Percentiles rank a stretch among this genome's conserved stretches.
phyloP scores from a whole-genome alignment of 2,329 filamentous ascomycete genomes.

The Grosmannia clavigera region DNA sequence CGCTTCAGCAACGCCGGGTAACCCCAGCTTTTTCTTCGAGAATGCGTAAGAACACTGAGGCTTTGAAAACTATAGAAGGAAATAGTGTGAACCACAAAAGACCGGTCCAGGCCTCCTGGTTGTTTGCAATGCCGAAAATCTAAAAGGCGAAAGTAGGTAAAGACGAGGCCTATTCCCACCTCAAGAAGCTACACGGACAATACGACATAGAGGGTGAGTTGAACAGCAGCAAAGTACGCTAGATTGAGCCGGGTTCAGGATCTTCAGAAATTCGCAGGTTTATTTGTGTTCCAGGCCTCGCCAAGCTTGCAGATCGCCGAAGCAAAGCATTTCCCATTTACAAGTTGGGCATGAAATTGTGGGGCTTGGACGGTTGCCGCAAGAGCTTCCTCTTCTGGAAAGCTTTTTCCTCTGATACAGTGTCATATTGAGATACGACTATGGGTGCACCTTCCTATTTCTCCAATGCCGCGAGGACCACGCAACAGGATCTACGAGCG shows the following conservation, averaged over 20 bases:
- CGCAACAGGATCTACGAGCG: too few relatives aligned
- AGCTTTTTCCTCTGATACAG: background rate
- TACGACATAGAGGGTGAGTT: background rate
- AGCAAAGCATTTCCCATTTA: background rate
- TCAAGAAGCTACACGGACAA: too few relatives aligned
- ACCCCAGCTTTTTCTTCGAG: conserved; percentile 15
- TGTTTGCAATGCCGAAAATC: background rate
- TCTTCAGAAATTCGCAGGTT: background rate
- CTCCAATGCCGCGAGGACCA: background rate
- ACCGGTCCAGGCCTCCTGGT: background rate
- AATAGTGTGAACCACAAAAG: background rate
- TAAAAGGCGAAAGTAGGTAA: background rate
- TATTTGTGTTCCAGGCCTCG: background rate
- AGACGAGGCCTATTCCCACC: too few relatives aligned
- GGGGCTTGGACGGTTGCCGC: background rate
- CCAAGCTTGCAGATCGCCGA: background rate
- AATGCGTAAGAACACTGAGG: conserved; percentile 3
- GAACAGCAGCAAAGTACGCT: background rate
- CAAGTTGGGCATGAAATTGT: background rate
- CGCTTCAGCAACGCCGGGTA: conserved; percentile 66
- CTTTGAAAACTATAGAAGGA: background rate
- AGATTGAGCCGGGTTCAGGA: background rate
- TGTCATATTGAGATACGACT: background rate
- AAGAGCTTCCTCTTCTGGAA: background rate
- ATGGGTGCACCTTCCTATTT: background rate